A percentile compares a stretch with the other conserved stretches of the same genome.
These are phyloP conservation scores for Trypanosoma scelopori DNA, from an alignment of 208 protist species.

Conservation along the genomic window DNA sequence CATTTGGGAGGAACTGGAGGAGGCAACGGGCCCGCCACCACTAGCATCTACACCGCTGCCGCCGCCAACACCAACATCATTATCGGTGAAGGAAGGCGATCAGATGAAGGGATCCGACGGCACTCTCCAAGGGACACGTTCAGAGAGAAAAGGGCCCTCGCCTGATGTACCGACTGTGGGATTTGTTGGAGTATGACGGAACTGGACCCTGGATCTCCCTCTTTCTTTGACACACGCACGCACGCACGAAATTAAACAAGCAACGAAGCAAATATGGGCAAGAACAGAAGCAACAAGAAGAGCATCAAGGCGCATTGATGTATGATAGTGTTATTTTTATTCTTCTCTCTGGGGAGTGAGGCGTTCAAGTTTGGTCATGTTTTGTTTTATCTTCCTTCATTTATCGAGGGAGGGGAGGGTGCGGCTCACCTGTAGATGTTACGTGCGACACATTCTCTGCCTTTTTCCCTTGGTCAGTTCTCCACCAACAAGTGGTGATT, in stretches of 20 bases:
- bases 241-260: too few relatives aligned
- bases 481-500: not conserved
- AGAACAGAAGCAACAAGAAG: too few relatives aligned
- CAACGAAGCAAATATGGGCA: slow-evolving; percentile 4
- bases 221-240: too few relatives aligned
- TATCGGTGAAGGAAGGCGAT: slow-evolving; percentile 14
- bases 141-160: not conserved
- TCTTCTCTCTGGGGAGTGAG: not conserved
- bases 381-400: slow-evolving; percentile 14
- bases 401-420: not conserved
- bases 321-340: slow-evolving; percentile 6
- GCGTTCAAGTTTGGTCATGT: too few relatives aligned
- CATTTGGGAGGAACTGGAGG: slow-evolving; percentile 75
- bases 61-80: too few relatives aligned
- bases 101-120: not conserved
- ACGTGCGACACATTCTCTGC: not conserved
- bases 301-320: too few relatives aligned
- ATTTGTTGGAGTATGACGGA: slow-evolving; percentile 11
- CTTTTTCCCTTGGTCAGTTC: not conserved
- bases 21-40: slow-evolving; percentile 51
- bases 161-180: slow-evolving; percentile 10
- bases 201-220: too few relatives aligned
- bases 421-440: not conserved
- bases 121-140: not conserved
- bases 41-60: not conserved